Base-by-base conservation (phyloP, 306 rosid genomes). In the Cicer judaicum region DNA sequence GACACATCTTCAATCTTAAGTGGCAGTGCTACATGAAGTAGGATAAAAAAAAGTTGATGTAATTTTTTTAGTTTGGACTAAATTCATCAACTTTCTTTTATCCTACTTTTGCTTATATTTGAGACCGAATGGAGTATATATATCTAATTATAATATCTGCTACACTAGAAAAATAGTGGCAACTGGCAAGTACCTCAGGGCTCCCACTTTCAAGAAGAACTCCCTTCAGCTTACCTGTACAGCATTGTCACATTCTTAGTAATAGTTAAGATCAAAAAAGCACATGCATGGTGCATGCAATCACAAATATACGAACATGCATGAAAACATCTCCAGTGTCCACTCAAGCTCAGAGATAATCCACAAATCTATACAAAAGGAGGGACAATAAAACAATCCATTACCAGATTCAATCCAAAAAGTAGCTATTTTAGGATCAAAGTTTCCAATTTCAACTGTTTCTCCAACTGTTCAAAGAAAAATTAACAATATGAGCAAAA, bases 331-430 rank as follows among this genome's bases (percentile, higher is more conserved):
- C 48, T 53, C 11, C 44, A 64, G 34, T 56, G 41, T 53, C 11
- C 44, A 64, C 40, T 55, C 47, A 66, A 19, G 48, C 69, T 72
- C 52, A 24, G 36, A 71, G 53, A 59, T 64, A 67, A 40, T 55
- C 52, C 59, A 66, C 8, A 47, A 39, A 48, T 68, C 8, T 6
- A 72, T 16, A 48, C 48, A 49, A 39, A 71, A 48, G 47, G 50
- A 40, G 41, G n/a, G 74, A 60, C 39, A 57, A 15, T 57, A 59
- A n/a, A 54, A 69, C 41, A 64, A 60, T 8, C 10, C 12, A 42
- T 78, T 89, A 94, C 97, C 96, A 54, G 89, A 90, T 77, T 91
- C 94, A 71, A 94, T 88, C 97, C 98, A 91, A 85, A 94, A 94
- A 64, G 96, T 88, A 14, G 93, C 96, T 72, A 94, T 85, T 86